These are phyloP conservation scores for Tripterygium wilfordii DNA, from an alignment of 177 flowering plant species.

Conservation along the genomic window DNA sequence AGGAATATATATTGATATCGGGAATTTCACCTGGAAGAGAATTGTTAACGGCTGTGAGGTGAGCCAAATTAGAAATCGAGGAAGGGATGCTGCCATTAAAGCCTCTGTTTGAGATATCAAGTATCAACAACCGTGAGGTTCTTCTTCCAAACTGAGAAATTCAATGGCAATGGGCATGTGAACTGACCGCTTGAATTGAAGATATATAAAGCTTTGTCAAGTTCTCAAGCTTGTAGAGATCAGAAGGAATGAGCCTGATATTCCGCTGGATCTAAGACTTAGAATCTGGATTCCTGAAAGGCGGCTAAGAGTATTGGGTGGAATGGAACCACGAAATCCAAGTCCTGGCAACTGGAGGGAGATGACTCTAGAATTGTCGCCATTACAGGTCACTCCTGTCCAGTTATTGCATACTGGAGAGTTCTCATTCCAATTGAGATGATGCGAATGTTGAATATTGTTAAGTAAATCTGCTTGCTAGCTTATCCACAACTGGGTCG, in stretches of 20 bases:
- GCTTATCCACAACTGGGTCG: slow-evolving; percentile 60
- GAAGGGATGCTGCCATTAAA: slow-evolving; percentile 72
- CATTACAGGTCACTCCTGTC: slow-evolving; percentile 73
- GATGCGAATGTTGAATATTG: slow-evolving; percentile 37
- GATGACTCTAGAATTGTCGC: slow-evolving; percentile 39
- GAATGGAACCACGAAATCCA: slow-evolving; percentile 65
- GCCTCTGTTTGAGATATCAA: slow-evolving; percentile 62
- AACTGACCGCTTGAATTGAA: slow-evolving; percentile 74
- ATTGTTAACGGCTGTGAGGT: slow-evolving; percentile 53
- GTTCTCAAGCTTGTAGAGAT: slow-evolving; percentile 45
- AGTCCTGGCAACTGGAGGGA: slow-evolving; percentile 66
- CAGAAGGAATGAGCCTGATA: slow-evolving; percentile 69
- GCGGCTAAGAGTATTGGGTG: slow-evolving; percentile 63
- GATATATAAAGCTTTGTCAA: slow-evolving; percentile 58
- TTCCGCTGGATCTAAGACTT: slow-evolving; percentile 70
- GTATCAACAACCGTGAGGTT: slow-evolving; percentile 53
- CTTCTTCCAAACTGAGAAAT: slow-evolving; percentile 78
- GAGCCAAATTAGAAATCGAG: slow-evolving; percentile 50
- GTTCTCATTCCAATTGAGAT: slow-evolving; percentile 56
- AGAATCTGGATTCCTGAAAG: slow-evolving; percentile 66
- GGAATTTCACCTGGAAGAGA: slow-evolving; percentile 72
- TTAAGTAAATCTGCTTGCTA: slow-evolving; percentile 62
- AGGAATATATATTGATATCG: slow-evolving; percentile 44
- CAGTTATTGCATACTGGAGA: slow-evolving; percentile 53
- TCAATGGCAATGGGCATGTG: slow-evolving; percentile 58